Evolutionary conservation across 2,329 filamentous ascomycete genomes (phyloP).

Genomic region (Pseudocercospora musae): DNA sequence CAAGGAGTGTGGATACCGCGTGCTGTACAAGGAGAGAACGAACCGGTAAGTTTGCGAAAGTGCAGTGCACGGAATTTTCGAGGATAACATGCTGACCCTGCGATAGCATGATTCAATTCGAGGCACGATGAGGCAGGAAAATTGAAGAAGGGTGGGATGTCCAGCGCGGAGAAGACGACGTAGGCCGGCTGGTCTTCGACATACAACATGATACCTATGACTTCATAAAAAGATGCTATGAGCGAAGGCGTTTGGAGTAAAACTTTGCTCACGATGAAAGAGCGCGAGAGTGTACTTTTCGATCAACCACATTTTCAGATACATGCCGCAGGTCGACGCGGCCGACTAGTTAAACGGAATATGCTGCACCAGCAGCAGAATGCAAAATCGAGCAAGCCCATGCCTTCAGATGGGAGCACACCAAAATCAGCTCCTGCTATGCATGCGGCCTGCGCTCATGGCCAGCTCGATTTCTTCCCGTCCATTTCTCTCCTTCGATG

Average conservation of each 20-base stretch:
- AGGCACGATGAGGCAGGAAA: slow-evolving; percentile 64
- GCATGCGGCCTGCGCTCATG: slow-evolving; percentile 4
- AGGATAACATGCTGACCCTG: slow-evolving; percentile 4
- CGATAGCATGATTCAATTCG: slow-evolving; percentile 95
- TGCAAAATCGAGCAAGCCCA: background rate
- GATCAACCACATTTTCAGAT: background rate
- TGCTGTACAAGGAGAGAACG: slow-evolving; percentile 96
- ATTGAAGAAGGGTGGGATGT: background rate
- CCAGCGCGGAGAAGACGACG: background rate
- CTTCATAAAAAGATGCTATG: background rate
- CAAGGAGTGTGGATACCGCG: slow-evolving; percentile 89
- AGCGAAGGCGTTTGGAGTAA: background rate
- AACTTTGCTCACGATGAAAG: background rate
- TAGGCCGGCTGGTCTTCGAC: background rate
- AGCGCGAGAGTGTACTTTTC: background rate
- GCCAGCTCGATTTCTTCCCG: background rate
- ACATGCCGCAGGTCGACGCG: background rate
- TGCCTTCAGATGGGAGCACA: background rate
- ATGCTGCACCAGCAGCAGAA: slow-evolving; percentile 6
- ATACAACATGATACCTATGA: background rate
- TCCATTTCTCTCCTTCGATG: background rate
- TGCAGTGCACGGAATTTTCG: background rate
- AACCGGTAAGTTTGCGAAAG: slow-evolving; percentile 67
- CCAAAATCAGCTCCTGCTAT: slow-evolving; percentile 3
- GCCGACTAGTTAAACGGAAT: background rate